These are phyloP conservation scores for Annulohypoxylon maeteangense DNA, from an alignment of 495 filamentous ascomycete species.

Conservation along the genomic window DNA sequence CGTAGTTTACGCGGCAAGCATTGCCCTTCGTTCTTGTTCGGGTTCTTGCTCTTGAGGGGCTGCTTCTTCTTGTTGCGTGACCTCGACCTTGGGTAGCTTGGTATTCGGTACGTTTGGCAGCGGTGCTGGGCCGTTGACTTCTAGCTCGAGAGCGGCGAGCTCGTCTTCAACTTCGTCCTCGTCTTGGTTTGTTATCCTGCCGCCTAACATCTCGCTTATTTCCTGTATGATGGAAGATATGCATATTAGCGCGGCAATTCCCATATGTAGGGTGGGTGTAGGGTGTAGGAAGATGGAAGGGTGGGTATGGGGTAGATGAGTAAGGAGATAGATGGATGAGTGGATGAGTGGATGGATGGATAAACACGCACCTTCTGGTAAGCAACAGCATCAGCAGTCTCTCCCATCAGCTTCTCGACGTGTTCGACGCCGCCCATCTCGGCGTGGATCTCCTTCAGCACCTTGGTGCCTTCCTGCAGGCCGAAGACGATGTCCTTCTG, in stretches of 20 bases:
- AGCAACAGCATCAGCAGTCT: slow-evolving; percentile 85
- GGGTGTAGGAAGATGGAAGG: neutral
- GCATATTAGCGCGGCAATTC: neutral
- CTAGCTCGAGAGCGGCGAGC: slow-evolving; percentile 78
- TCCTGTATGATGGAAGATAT: slow-evolving; percentile 63
- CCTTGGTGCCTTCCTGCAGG: slow-evolving; percentile 88
- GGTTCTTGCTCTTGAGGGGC: slow-evolving; percentile 38
- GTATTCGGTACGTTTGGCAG: slow-evolving; percentile 71
- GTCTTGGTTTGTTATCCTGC: slow-evolving; percentile 87
- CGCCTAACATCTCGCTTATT: slow-evolving; percentile 88
- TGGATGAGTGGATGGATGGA: neutral
- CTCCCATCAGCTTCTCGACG: slow-evolving; percentile 93
- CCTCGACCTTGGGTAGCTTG: slow-evolving; percentile 44
- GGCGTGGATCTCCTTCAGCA: slow-evolving; percentile 87
- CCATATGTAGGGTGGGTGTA: neutral
- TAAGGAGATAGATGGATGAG: neutral
- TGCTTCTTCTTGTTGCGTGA: slow-evolving; percentile 42
- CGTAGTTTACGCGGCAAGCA: slow-evolving; percentile 57
- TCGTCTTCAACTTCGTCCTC: slow-evolving; percentile 99
- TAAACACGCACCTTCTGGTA: slow-evolving; percentile 77
- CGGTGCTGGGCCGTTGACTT: slow-evolving; percentile 61
- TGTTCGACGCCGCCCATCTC: slow-evolving; percentile 96
- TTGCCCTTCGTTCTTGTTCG: slow-evolving; percentile 52
- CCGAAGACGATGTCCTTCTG: slow-evolving; percentile 86
- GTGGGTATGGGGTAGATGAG: neutral